Conservation (phyloP, 225 moss, liverwort and hornwort species). For the Polytrichum commune region DNA sequence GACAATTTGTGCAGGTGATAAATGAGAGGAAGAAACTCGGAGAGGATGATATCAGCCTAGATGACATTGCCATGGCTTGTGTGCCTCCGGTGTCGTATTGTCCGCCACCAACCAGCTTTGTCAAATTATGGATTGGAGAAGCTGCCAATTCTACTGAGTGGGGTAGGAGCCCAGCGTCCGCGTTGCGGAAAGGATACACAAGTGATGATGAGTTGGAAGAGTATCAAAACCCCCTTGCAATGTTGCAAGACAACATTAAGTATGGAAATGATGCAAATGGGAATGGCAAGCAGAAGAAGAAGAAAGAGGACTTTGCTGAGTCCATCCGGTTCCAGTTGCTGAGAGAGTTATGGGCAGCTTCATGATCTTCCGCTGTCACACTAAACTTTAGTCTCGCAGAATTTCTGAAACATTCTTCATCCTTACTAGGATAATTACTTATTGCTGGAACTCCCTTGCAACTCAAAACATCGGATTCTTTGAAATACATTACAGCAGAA, state of each 20-base stretch:
- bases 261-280: constrained; percentile 31
- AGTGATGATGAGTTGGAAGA: constrained; percentile 91
- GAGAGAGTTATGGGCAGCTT: constrained; percentile 63
- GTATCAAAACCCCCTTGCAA: constrained; percentile 47
- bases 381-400: no score
- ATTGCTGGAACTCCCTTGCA: no score
- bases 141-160: constrained; percentile 44
- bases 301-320: constrained; percentile 37
- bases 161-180: constrained; percentile 79
- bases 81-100: constrained; percentile 48
- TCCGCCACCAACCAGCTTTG: constrained; percentile 61
- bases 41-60: constrained; percentile 63
- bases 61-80: constrained; percentile 71
- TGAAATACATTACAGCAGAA: no score
- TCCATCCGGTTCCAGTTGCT: constrained; percentile 69
- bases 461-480: no score
- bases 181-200: constrained; percentile 92
- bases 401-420: no score
- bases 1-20: constrained; percentile 37
- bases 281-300: constrained; percentile 50
- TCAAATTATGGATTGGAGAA: constrained; percentile 91
- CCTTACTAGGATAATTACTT: no score
- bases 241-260: constrained; percentile 63
- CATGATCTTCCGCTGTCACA: constrained; percentile 16
- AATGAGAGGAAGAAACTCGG: constrained; percentile 57